Percentiles rank a stretch among this genome's conserved stretches.
phyloP scores from a whole-genome alignment of 2,329 filamentous ascomycete species.

The Penicillium sclerotiorum region DNA sequence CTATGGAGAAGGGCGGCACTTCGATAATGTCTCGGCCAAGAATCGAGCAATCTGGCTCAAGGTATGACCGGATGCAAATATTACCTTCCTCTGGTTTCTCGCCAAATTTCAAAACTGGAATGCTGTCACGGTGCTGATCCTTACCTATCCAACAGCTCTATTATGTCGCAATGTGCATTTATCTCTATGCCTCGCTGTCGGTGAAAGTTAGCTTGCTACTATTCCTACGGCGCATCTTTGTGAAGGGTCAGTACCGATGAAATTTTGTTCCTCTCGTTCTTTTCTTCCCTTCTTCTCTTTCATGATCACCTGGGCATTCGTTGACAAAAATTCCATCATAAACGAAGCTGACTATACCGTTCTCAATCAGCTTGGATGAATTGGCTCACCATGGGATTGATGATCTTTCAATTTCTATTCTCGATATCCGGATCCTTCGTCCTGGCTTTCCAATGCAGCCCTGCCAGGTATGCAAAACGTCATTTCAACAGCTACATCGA shows the following conservation, averaged over 20 bases:
- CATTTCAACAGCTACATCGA: not conserved
- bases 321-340: no score
- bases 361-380: constrained; percentile 7
- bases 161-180: constrained; percentile 12
- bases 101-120: no score
- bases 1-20: constrained; percentile 9
- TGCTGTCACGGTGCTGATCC: not conserved
- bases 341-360: no score
- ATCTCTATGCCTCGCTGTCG: constrained; percentile 7
- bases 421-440: constrained; percentile 8
- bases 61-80: constrained; percentile 4
- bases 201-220: constrained; percentile 8
- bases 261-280: no score
- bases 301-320: not conserved
- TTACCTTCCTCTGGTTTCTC: not conserved
- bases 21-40: not conserved
- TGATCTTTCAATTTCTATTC: constrained; percentile 7
- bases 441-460: constrained; percentile 9
- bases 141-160: constrained; percentile 1
- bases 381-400: constrained; percentile 4
- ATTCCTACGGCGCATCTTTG: constrained; percentile 10
- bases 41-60: constrained; percentile 7
- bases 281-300: not conserved
- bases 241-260: constrained; percentile 10
- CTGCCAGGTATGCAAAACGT: constrained; percentile 3